A percentile compares a stretch with the other conserved stretches of the same genome.
Conservation (phyloP, 1,284 basidiomycete genomes). For the Termitomyces sp. region DNA sequence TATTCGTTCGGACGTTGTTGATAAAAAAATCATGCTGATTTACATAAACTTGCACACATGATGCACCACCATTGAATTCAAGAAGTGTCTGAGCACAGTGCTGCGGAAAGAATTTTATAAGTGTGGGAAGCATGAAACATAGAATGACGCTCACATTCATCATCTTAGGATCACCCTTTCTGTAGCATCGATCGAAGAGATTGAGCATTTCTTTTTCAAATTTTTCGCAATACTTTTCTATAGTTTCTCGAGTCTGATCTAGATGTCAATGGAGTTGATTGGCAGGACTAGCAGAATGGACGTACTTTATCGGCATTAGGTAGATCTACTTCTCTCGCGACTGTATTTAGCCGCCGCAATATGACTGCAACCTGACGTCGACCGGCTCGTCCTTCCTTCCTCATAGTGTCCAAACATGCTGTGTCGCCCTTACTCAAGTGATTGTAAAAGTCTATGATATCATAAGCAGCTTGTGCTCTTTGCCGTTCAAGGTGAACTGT, state of each 20-base stretch:
- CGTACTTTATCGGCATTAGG: constrained; percentile 73
- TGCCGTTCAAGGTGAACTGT: constrained; percentile 90
- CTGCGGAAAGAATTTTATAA: constrained; percentile 33
- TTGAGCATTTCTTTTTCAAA: constrained; percentile 99
- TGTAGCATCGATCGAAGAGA: constrained; percentile 92
- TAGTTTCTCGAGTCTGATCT: constrained; percentile 73
- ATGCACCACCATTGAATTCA: constrained; percentile 96
- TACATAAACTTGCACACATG: constrained; percentile 98
- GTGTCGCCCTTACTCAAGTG: constrained; percentile 88
- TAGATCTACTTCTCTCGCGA: constrained; percentile 91
- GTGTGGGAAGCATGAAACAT: not conserved
- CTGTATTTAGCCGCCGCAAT: constrained; percentile 80
- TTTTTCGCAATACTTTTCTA: constrained; percentile 95
- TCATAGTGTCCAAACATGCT: constrained; percentile 68
- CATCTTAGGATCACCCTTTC: constrained; percentile 96
- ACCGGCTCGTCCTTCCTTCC: constrained; percentile 86
- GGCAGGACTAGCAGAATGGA: not conserved
- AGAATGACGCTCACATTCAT: constrained; percentile 74
- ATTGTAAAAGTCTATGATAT: constrained; percentile 95
- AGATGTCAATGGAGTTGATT: constrained; percentile 3
- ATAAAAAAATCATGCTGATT: constrained; percentile 99
- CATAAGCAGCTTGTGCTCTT: constrained; percentile 89
- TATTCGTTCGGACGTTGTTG: constrained; percentile 71
- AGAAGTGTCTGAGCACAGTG: constrained; percentile 96
- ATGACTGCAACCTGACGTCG: constrained; percentile 87